Conservation (phyloP, 371 early-diverging fungal genomes). For the Mucor plumbeus region DNA sequence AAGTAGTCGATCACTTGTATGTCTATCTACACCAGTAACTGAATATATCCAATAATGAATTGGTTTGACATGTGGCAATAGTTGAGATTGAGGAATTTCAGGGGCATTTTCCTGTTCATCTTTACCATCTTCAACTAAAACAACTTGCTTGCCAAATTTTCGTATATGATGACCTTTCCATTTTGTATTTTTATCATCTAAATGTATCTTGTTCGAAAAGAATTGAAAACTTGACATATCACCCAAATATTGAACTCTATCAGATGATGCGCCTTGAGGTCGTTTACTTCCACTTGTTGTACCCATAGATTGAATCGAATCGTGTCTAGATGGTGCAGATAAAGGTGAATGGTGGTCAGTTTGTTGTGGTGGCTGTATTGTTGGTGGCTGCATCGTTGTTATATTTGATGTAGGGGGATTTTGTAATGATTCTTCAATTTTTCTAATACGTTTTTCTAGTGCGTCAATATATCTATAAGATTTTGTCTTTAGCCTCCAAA, state of each 20-base stretch:
- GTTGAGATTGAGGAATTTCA: constrained; percentile 14
- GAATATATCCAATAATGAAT: constrained; percentile 47
- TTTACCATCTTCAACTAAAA: constrained; percentile 36
- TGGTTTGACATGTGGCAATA: constrained; percentile 16
- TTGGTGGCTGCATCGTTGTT: neutral
- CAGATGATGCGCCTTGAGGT: constrained; percentile 32
- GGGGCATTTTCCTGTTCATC: constrained; percentile 14
- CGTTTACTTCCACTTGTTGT: constrained; percentile 19
- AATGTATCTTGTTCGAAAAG: constrained; percentile 45
- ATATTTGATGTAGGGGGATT: constrained; percentile 4
- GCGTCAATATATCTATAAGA: constrained; percentile 45
- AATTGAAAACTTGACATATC: constrained; percentile 50
- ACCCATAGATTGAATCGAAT: neutral
- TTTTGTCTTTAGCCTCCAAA: neutral
- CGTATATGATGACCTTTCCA: constrained; percentile 46
- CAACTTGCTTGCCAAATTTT: constrained; percentile 47
- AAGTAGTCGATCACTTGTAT: constrained; percentile 45
- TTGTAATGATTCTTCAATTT: constrained; percentile 33
- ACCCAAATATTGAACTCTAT: constrained; percentile 48
- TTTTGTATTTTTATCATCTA: constrained; percentile 33
- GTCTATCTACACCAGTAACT: constrained; percentile 43
- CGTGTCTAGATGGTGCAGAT: constrained; percentile 3
- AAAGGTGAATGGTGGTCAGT: neutral
- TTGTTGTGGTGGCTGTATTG: neutral
- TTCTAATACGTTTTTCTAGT: constrained; percentile 43